Evolutionary conservation across 257 asterid species (phyloP), one percentile per base, ranked within the genome.

Genomic region (Vinca minor): DNA sequence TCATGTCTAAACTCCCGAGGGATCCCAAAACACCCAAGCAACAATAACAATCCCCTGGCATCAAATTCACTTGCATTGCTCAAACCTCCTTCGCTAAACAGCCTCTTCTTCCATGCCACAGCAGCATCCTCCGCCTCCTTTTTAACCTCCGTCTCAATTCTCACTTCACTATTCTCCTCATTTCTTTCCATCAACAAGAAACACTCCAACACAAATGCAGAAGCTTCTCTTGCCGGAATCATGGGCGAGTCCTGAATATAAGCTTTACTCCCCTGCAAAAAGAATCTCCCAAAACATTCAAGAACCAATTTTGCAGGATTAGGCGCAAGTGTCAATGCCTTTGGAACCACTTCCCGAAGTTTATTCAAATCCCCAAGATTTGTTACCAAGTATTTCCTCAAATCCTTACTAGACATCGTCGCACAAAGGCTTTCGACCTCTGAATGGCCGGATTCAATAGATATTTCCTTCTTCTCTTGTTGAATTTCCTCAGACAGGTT

Each of bases 41-140:
- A 81, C 78, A 88, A 55, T 57, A 91, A 67, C 78, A 91, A 78
- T 31, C 98, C 98, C 8, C 95, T 82, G 0, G 95, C 94, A 75
- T 91, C 98, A 25, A 77, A 79, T 78, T 78, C 67, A 60, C 65
- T 46, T 54, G 95, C 86, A 68, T 63, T 76, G 20, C 69, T 65
- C 63, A 88, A 31, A 41, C 98, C 96, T 62, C 96, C 90, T 82
- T 88, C 98, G 46, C 26, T 34, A 48, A 84, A 20, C 81, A 91
- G 52, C 64, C 96, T 82, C 78, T 82, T 91, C 76, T 80, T 81
- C 95, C 98, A 91, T 26, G 79, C 75, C 63, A 81, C 36, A 14
- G 95, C 94, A 0, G 87, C 84, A 8, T 48, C 54, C 55, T 73
- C 81, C 0, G 96, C 84, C 73, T 86, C 95, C 67, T 72, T 81